Evolutionary conservation across 331 rosid species (phyloP).

Genomic region (Rhamnella rubrinervis): DNA sequence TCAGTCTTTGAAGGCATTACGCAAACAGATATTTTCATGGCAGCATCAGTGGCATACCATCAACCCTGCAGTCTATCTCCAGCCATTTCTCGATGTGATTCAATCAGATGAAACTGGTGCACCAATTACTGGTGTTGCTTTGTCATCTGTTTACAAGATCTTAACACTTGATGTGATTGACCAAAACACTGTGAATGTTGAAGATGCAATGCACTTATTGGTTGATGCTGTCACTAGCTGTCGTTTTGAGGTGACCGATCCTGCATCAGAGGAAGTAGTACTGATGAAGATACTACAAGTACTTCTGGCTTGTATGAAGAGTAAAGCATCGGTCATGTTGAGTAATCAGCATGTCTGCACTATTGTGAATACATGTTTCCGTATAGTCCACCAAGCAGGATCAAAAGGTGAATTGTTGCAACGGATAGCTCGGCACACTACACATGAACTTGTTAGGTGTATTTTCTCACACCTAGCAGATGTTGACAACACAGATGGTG

Average conservation of each 20-base stretch:
- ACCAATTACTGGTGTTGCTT: conserved; percentile 80
- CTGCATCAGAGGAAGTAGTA: conserved; percentile 88
- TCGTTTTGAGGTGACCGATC: conserved; percentile 89
- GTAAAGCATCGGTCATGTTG: conserved; percentile 83
- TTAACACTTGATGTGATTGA: conserved; percentile 80
- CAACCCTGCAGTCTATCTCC: conserved; percentile 77
- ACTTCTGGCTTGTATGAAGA: conserved; percentile 90
- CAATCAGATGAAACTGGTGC: conserved; percentile 93
- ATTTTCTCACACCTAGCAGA: conserved; percentile 90
- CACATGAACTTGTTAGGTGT: conserved; percentile 85
- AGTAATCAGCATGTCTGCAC: conserved; percentile 96
- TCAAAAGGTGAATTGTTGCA: conserved; percentile 86
- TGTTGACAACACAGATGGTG: conserved; percentile 62
- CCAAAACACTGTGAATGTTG: conserved; percentile 74
- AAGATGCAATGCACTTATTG: conserved; percentile 82
- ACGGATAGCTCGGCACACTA: conserved; percentile 80
- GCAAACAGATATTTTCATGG: conserved; percentile 80
- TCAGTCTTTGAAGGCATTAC: conserved; percentile 74
- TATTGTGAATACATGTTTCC: conserved; percentile 87
- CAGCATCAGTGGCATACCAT: conserved; percentile 85
- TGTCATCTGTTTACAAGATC: conserved; percentile 86
- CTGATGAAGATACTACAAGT: conserved; percentile 91
- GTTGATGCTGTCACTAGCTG: conserved; percentile 94
- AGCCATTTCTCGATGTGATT: conserved; percentile 89
- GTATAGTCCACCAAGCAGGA: conserved; percentile 95